Evolutionary conservation across 768 basidiomycete genomes (phyloP).

Genomic region (Boletales sp.): DNA sequence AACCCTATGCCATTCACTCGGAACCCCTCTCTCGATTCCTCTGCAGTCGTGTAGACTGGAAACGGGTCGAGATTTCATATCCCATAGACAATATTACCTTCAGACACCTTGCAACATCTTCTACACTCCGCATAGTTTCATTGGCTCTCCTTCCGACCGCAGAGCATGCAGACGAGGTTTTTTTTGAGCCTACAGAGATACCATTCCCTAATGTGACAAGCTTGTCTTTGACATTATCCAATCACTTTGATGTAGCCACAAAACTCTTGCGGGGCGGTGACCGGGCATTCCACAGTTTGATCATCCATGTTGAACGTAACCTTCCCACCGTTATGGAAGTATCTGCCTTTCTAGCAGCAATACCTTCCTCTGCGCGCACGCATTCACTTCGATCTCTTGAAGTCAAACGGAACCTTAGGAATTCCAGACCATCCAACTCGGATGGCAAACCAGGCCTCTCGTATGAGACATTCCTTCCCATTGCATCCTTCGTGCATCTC

Average conservation of each 20-base stretch:
- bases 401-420: neutral
- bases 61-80: neutral
- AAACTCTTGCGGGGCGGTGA: too few species aligned
- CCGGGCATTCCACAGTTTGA: too few species aligned
- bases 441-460: neutral
- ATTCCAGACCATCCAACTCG: neutral
- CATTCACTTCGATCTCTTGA: conserved; percentile 1
- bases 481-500: conserved; percentile 2
- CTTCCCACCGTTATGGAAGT: too few species aligned
- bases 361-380: neutral
- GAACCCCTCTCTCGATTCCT: neutral
- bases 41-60: neutral
- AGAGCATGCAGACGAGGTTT: too few species aligned
- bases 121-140: too few species aligned
- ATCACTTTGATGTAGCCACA: too few species aligned
- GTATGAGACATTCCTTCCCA: neutral
- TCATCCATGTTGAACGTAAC: too few species aligned
- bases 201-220: too few species aligned
- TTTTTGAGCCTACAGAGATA: too few species aligned
- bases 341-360: neutral
- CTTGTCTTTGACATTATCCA: too few species aligned
- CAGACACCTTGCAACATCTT: conserved; percentile 1
- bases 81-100: neutral
- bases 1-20: neutral
- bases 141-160: too few species aligned